Evolutionary conservation across 75 land plant species (phyloP).

Genomic region (Picea sitchensis): DNA sequence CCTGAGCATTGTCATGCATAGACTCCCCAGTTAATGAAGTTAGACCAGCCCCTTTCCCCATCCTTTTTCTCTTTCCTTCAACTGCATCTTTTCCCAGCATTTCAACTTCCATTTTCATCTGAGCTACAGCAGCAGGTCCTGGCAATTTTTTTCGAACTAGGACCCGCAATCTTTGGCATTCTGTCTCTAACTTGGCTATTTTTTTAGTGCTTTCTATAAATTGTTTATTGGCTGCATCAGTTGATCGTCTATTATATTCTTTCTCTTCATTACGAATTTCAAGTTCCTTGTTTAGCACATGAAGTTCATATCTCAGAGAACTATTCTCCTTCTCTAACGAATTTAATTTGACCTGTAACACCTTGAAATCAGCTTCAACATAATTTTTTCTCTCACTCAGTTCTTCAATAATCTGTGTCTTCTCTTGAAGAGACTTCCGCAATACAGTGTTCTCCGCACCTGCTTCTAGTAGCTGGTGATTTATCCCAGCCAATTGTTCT

Average conservation of each 20-base stretch:
- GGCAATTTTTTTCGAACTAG: conserved; percentile 42
- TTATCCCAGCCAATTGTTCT: conserved; percentile 15
- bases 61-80: conserved; percentile 11
- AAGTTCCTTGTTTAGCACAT: conserved; percentile 29
- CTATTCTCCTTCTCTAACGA: neutral
- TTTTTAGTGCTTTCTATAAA: conserved; percentile 35
- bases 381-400: neutral
- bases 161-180: conserved; percentile 41
- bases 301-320: conserved; percentile 13
- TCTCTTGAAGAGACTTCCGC: conserved; percentile 12
- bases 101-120: conserved; percentile 69
- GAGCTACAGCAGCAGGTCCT: conserved; percentile 66
- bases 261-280: conserved; percentile 37
- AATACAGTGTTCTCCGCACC: conserved; percentile 16
- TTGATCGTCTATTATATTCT: conserved; percentile 25
- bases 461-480: conserved; percentile 7
- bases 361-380: neutral
- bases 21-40: neutral
- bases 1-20: conserved; percentile 9
- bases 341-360: conserved; percentile 11
- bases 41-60: neutral
- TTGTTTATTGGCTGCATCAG: conserved; percentile 30
- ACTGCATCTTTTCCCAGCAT: conserved; percentile 45
- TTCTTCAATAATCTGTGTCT: neutral
- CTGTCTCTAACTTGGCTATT: conserved; percentile 38